These are phyloP conservation scores for Phytophthora pseudosyringae DNA, from an alignment of 352 stramenopile genomes.

Conservation along the genomic window DNA sequence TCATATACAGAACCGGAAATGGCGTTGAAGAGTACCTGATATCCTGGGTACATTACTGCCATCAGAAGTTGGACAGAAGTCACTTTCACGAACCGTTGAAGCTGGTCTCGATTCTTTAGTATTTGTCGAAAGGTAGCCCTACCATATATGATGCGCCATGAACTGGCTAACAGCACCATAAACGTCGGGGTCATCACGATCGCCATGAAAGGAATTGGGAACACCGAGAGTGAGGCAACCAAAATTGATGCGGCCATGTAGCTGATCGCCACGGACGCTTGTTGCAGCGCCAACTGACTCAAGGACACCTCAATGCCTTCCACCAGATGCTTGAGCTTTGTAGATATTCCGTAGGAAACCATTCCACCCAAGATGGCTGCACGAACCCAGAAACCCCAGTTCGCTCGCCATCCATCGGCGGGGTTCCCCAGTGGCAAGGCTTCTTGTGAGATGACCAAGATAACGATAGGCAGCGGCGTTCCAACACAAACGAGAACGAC, in stretches of 20 bases:
- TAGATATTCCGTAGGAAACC: not conserved
- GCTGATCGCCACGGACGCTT: not conserved
- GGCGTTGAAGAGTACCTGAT: conserved; percentile 26
- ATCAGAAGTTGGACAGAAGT: conserved; percentile 20
- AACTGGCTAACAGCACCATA: conserved; percentile 5
- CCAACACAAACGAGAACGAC: conserved; percentile 22
- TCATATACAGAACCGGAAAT: conserved; percentile 23
- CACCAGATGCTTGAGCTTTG: conserved; percentile 16
- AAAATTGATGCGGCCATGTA: conserved; percentile 8
- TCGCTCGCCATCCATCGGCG: conserved; percentile 19
- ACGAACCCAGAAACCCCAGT: conserved; percentile 36
- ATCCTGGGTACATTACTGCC: conserved; percentile 31
- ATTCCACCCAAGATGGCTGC: conserved; percentile 1
- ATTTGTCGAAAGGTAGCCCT: conserved; percentile 4
- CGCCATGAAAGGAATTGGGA: conserved; percentile 37
- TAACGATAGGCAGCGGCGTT: conserved; percentile 25
- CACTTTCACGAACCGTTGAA: conserved; percentile 7
- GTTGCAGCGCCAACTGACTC: conserved; percentile 12
- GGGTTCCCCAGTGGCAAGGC: conserved; percentile 21
- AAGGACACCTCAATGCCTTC: conserved; percentile 4
- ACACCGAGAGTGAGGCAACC: conserved; percentile 13
- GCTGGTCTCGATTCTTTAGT: conserved; percentile 6
- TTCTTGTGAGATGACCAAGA: conserved; percentile 25
- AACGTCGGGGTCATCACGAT: conserved; percentile 12
- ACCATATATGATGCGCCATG: conserved; percentile 10